Percentiles rank a stretch among this genome's conserved stretches.
Conservation (phyloP, 1,284 basidiomycete genomes). For the Butyriboletus appendiculatus region DNA sequence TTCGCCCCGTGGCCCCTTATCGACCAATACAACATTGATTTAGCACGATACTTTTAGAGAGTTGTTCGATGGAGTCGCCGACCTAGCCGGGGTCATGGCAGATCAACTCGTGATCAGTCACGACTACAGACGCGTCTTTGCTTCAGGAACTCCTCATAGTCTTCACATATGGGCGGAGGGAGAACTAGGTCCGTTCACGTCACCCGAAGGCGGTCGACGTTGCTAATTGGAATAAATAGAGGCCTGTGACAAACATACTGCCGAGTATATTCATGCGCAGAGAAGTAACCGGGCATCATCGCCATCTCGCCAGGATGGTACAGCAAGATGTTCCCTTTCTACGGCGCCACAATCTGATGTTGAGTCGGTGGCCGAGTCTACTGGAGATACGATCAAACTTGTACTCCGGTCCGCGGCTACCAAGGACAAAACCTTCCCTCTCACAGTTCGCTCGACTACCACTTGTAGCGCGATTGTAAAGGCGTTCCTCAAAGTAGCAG, state of each 20-base stretch:
- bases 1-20: not conserved
- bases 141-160: conserved; percentile 64
- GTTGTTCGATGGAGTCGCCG: conserved; percentile 63
- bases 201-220: not conserved
- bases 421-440: conserved; percentile 50
- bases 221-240: conserved; percentile 42
- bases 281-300: conserved; percentile 34
- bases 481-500: conserved; percentile 66
- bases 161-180: conserved; percentile 66
- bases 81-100: conserved; percentile 50
- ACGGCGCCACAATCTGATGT: conserved; percentile 34
- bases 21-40: not conserved
- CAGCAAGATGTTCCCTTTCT: conserved; percentile 8
- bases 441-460: conserved; percentile 71
- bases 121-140: conserved; percentile 59
- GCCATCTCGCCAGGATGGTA: conserved; percentile 18
- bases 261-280: conserved; percentile 56
- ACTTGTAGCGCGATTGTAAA: conserved; percentile 72
- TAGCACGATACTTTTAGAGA: conserved; percentile 64
- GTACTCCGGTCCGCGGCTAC: conserved; percentile 56
- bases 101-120: conserved; percentile 59
- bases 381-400: conserved; percentile 58
- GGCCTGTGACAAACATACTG: conserved; percentile 61
- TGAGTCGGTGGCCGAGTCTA: conserved; percentile 44
- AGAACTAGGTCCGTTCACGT: conserved; percentile 52